Evolutionary conservation across 345 rosid genomes (phyloP).

Genomic region (Geranium rotundifolium): DNA sequence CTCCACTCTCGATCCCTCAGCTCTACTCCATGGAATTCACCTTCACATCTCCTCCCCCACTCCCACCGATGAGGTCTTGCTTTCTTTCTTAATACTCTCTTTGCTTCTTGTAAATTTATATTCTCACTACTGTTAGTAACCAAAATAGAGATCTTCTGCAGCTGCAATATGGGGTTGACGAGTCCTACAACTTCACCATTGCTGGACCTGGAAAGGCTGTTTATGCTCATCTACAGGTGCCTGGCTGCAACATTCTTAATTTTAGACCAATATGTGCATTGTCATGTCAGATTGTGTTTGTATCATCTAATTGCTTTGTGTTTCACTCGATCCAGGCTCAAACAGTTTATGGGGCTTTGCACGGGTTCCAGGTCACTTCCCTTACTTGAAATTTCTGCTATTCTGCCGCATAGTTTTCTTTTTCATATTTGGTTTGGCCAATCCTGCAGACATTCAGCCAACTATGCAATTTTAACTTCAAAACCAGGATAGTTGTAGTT

Average conservation of each 20-base stretch:
- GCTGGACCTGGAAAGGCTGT: conserved; percentile 31
- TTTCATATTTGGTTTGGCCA: neutral
- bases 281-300: neutral
- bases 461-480: conserved; percentile 40
- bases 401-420: neutral
- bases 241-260: conserved; percentile 2
- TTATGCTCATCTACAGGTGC: conserved; percentile 49
- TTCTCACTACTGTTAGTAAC: neutral
- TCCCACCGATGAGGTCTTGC: conserved; percentile 28
- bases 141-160: conserved; percentile 13
- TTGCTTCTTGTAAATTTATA: neutral
- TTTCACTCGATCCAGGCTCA: conserved; percentile 36
- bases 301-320: conserved; percentile 6
- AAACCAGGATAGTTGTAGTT: conserved; percentile 34
- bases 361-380: conserved; percentile 55
- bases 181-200: conserved; percentile 49
- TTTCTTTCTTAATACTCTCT: neutral
- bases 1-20: conserved; percentile 20
- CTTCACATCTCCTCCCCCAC: conserved; percentile 32
- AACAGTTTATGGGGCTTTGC: conserved; percentile 62
- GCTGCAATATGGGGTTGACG: conserved; percentile 54
- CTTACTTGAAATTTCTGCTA: neutral
- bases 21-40: conserved; percentile 30
- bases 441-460: conserved; percentile 66
- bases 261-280: neutral